Base-by-base conservation (phyloP, 2,329 filamentous ascomycete species). In the Aureobasidium sp. region DNA sequence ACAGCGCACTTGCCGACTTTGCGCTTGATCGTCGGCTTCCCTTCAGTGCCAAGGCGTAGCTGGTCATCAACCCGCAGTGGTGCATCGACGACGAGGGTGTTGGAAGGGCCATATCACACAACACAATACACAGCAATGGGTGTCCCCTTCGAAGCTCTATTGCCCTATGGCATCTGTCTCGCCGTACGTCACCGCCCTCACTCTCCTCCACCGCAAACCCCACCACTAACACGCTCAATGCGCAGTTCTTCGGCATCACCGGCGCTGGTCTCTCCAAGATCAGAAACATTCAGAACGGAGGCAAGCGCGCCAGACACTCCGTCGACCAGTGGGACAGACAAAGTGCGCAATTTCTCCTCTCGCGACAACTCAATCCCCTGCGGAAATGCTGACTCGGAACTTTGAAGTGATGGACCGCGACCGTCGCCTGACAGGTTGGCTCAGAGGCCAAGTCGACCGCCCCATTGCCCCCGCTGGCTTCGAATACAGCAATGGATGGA, bases 401-500 rank as follows among this genome's bases (percentile, higher is more conserved):
- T 37, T 37, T 6, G 16, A 71, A 87, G 85, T 87, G 85, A 85
- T 87, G 83, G 82, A 86, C 68, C 79, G 85, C 73, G 85, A 87
- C 72, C 75, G 80, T 69, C 76, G 85, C 65, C 77, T 87, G 68
- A 87, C 85, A 44, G 85, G 85, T 59, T 81, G 78, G 65, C 69
- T 80, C 68, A 77, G 85, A 74, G 84, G 83, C 63, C 85, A 87
- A 71, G 82, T 82, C 61, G 82, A 84, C 73, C 82, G 79, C 65
- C 76, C 79, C 50, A 73, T 76, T 62, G 85, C 85, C 34, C 84
- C 84, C 32, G 73, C 77, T 61, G 84, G 84, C 64, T 87, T 87
- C 75, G 84, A 86, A 74, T 71, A 86, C 69, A 87, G 81, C 80
- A 86, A 85, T 74, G 82, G 82, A 65, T 87, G 85, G 85, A 84